Conservation (phyloP, 495 filamentous ascomycete species). For the Trichocladium antarcticum region DNA sequence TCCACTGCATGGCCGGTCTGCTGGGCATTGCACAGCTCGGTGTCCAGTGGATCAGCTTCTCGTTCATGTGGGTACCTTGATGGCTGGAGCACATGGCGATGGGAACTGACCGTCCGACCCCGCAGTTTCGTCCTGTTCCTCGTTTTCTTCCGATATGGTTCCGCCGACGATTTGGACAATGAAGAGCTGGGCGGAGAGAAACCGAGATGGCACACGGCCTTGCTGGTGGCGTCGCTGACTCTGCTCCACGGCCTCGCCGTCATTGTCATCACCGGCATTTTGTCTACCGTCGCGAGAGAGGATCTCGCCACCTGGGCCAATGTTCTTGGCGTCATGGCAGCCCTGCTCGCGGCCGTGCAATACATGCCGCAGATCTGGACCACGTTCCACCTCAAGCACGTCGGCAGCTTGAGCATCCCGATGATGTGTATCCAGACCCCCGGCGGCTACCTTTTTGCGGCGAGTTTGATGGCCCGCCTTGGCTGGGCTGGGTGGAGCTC, state of each 20-base stretch:
- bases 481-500: conserved; percentile 85
- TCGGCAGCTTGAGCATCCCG: conserved; percentile 81
- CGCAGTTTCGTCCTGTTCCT: conserved; percentile 72
- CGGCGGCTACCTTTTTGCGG: conserved; percentile 78
- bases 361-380: conserved; percentile 93
- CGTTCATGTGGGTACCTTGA: conserved; percentile 59
- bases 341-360: conserved; percentile 73
- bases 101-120: neutral
- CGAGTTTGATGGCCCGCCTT: conserved; percentile 67
- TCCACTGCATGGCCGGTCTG: conserved; percentile 74
- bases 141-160: conserved; percentile 65
- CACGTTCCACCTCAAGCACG: conserved; percentile 70
- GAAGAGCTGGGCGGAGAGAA: conserved; percentile 27
- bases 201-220: conserved; percentile 63
- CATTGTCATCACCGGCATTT: conserved; percentile 51
- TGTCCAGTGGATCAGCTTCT: conserved; percentile 84
- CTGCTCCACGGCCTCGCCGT: conserved; percentile 59
- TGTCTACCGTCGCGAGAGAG: conserved; percentile 46
- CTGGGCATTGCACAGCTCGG: conserved; percentile 84
- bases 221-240: conserved; percentile 57
- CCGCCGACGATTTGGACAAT: conserved; percentile 35
- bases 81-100: neutral
- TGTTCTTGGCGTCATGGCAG: conserved; percentile 64
- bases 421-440: conserved; percentile 99
- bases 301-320: conserved; percentile 68